These are phyloP conservation scores for Leishmania gerbilli DNA, from an alignment of 208 protist genomes.

Conservation along the genomic window DNA sequence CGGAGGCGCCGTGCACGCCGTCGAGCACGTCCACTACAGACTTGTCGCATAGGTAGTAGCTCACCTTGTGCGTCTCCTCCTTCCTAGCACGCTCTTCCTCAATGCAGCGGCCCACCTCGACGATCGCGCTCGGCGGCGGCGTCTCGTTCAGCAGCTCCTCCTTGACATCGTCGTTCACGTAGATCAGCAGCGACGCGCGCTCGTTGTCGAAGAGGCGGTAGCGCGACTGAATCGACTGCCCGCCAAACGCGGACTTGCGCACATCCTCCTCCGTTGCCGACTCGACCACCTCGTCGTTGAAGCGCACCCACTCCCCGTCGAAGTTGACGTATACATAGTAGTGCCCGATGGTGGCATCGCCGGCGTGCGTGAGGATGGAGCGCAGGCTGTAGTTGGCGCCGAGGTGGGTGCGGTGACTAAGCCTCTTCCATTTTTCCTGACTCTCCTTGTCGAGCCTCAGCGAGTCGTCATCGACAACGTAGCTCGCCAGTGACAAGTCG, in stretches of 20 bases:
- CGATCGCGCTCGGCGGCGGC: conserved; percentile 32
- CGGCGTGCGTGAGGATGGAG: conserved; percentile 85
- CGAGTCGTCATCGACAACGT: conserved; percentile 38
- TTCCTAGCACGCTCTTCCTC: conserved; percentile 31
- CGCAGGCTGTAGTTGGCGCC: conserved; percentile 73
- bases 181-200: conserved; percentile 72
- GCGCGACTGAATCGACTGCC: conserved; percentile 32
- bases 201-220: conserved; percentile 62
- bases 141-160: conserved; percentile 36
- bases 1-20: conserved; percentile 25
- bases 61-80: conserved; percentile 22
- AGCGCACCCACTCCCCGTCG: conserved; percentile 65
- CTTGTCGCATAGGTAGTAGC: conserved; percentile 43
- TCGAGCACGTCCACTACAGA: conserved; percentile 51
- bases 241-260: conserved; percentile 59
- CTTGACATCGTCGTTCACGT: conserved; percentile 56
- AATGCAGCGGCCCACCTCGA: conserved; percentile 40
- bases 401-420: conserved; percentile 10
- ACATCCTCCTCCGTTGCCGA: conserved; percentile 48
- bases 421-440: conserved; percentile 36
- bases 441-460: conserved; percentile 65
- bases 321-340: conserved; percentile 87
- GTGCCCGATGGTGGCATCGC: conserved; percentile 78
- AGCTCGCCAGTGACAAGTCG: conserved; percentile 59
- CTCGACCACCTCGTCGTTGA: conserved; percentile 81